Evolutionary conservation across 2,329 filamentous ascomycete genomes (phyloP).

Genomic region (Phialocephala subalpina): DNA sequence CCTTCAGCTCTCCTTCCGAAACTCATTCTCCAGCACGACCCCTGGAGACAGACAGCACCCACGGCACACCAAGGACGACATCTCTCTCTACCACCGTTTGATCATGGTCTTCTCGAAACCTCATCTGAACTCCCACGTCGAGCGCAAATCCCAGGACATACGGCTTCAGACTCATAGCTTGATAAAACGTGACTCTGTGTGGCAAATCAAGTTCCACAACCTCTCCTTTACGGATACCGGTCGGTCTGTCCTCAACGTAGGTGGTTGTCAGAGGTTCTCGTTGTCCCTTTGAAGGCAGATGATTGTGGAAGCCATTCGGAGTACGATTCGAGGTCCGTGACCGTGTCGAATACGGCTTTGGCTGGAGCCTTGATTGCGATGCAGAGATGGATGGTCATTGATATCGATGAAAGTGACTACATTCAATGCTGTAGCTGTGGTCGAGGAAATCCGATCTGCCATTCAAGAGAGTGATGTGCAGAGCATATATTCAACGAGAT

Average conservation of each 20-base stretch:
- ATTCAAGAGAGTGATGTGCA: neutral
- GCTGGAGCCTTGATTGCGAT: neutral
- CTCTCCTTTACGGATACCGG: constrained; percentile 2
- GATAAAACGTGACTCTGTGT: constrained; percentile 5
- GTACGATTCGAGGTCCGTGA: neutral
- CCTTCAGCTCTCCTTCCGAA: neutral
- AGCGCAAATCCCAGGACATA: neutral
- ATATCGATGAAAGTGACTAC: neutral
- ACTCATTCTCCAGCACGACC: neutral
- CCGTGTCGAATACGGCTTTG: neutral
- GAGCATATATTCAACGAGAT: neutral
- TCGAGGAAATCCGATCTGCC: neutral
- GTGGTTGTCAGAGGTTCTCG: neutral
- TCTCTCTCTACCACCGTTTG: neutral
- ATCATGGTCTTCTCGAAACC: neutral
- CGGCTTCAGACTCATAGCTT: constrained; percentile 1
- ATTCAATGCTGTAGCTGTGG: neutral
- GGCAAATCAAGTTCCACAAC: neutral
- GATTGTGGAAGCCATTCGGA: neutral
- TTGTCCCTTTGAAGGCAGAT: neutral
- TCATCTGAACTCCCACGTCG: neutral
- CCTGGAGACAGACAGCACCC: neutral
- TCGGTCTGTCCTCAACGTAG: neutral
- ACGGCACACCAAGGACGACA: neutral
- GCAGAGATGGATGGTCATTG: neutral